These are phyloP conservation scores for Coccinonectria pachysandricola DNA, from an alignment of 2,329 filamentous ascomycete species.

Conservation along the genomic window DNA sequence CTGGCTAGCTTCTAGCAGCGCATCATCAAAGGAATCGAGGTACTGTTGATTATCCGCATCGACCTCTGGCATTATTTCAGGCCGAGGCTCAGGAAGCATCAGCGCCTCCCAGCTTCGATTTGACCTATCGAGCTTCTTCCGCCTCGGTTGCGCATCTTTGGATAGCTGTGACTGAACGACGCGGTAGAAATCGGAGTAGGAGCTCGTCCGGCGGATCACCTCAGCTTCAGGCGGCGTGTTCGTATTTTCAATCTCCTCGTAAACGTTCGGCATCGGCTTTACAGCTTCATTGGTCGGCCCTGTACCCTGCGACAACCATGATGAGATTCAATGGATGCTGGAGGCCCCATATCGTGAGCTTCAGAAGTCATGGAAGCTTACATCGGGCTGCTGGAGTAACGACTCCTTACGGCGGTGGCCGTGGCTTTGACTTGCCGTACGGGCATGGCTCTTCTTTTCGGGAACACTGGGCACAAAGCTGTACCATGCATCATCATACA, in stretches of 20 bases:
- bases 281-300: slow-evolving; percentile 39
- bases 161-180: slow-evolving; percentile 47
- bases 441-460: slow-evolving; percentile 36
- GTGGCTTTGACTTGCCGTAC: slow-evolving; percentile 29
- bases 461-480: slow-evolving; percentile 58
- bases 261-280: slow-evolving; percentile 46
- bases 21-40: slow-evolving; percentile 41
- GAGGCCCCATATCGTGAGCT: background rate
- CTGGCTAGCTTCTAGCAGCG: slow-evolving; percentile 71
- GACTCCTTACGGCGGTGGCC: slow-evolving; percentile 59
- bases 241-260: slow-evolving; percentile 44
- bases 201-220: slow-evolving; percentile 56
- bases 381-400: slow-evolving; percentile 56
- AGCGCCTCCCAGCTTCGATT: slow-evolving; percentile 42
- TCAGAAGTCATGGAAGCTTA: slow-evolving; percentile 18
- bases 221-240: slow-evolving; percentile 57
- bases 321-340: slow-evolving; percentile 18
- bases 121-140: slow-evolving; percentile 28
- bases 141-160: slow-evolving; percentile 36
- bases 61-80: slow-evolving; percentile 1
- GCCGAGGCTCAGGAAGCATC: slow-evolving; percentile 19
- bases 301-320: slow-evolving; percentile 34
- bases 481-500: slow-evolving; percentile 83
- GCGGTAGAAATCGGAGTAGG: slow-evolving; percentile 66
- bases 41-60: slow-evolving; percentile 16